Evolutionary conservation across 1,139 yeast genomes (phyloP).

Genomic region (Candida sanyaensis): DNA sequence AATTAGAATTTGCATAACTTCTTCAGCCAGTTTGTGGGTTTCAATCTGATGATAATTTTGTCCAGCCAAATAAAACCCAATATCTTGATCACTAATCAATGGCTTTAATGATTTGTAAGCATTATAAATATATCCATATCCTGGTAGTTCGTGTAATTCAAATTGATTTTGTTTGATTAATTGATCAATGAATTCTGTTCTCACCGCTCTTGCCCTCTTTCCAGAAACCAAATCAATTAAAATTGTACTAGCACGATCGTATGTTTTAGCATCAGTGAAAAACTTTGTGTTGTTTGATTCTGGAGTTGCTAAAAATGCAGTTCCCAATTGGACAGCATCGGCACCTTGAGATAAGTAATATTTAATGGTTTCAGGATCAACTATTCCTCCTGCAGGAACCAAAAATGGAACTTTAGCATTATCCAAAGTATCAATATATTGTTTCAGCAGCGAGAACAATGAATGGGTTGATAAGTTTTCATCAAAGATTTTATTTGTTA

Average conservation of each 20-base stretch:
- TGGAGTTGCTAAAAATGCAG: slow-evolving; percentile 39
- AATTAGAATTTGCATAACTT: slow-evolving; percentile 17
- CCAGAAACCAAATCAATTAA: slow-evolving; percentile 43
- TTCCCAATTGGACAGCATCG: slow-evolving; percentile 50
- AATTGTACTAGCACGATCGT: slow-evolving; percentile 22
- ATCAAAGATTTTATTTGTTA: slow-evolving; percentile 25
- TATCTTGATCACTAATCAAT: slow-evolving; percentile 14
- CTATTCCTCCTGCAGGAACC: slow-evolving; percentile 52
- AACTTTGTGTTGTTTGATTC: slow-evolving; percentile 29
- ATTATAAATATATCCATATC: slow-evolving; percentile 37
- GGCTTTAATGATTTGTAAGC: slow-evolving; percentile 30
- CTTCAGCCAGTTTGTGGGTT: slow-evolving; percentile 12
- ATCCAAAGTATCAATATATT: slow-evolving; percentile 3
- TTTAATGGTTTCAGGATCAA: slow-evolving; percentile 25
- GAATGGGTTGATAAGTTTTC: slow-evolving; percentile 36
- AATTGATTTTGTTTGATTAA: slow-evolving; percentile 9
- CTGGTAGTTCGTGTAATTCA: slow-evolving; percentile 24
- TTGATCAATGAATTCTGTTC: slow-evolving; percentile 30
- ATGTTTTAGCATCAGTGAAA: slow-evolving; percentile 14
- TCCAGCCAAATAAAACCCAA: slow-evolving; percentile 38
- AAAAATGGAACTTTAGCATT: slow-evolving; percentile 23
- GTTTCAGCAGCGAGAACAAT: slow-evolving; percentile 27
- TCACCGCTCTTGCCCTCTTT: slow-evolving; percentile 36
- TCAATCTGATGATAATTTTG: slow-evolving; percentile 26
- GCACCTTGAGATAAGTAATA: slow-evolving; percentile 37